Evolutionary conservation across 257 asterid genomes (phyloP), one percentile per base, ranked within the genome.

Genomic region (Lithospermum erythrorhizon): DNA sequence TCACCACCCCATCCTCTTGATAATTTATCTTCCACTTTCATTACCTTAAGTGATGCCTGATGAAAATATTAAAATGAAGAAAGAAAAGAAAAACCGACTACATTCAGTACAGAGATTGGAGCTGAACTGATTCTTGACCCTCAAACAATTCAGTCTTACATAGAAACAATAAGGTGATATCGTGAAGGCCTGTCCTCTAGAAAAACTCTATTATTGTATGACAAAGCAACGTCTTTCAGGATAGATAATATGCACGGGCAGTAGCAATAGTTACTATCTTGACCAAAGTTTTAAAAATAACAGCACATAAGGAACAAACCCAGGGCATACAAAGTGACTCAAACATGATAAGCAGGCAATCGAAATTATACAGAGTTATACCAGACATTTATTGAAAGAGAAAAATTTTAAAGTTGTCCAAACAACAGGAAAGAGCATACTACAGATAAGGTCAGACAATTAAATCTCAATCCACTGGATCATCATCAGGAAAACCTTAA

Each of bases 1-100:
- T 93, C 97, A 37, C 99, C 99, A 59, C 84, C 99, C 97, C 97
- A 93, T 48, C 97, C 99, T 83, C 94, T 83, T 37, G 96, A 89
- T 66, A 93, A 79, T 87, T 76, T 93, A 78, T 93, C 97, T 74
- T 93, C 99, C 68, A 93, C 91, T 81, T 80, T 89, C 63, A 71
- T 65, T 62, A 80, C 72, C 81, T 84, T 89, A 23, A 73, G 41
- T 59, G 87, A 79, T 55, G 81, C 90, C 98, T 93, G 83, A 27
- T 41, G 49, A 3, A 41, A 41, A 41, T 41, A 37, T 37, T 2
- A 37, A 15, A 55, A 53, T 20, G 20, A 53, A 53, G 11, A 53
- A 21, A 2, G 13, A 53, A 53, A 20, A 53, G 6, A 7, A 27
- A 27, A 27, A 27, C 32, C 20, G 11, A 2, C 21, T n/a, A 20